These are phyloP conservation scores for Beauveria rudraprayagi DNA, from an alignment of 2,329 filamentous ascomycete species.

Conservation along the genomic window DNA sequence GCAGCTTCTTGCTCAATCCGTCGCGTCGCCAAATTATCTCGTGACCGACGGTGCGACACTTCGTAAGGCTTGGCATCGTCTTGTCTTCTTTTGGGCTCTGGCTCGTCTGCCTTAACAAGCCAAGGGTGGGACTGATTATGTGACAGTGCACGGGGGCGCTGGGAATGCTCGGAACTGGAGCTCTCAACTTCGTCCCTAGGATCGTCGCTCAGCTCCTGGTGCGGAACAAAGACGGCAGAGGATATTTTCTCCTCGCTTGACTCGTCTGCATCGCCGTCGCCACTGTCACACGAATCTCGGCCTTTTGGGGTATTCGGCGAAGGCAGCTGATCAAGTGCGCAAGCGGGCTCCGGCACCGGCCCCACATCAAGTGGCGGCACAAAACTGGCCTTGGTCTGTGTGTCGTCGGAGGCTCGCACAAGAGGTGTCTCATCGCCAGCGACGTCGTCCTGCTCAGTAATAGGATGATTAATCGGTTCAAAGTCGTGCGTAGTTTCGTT, in stretches of 20 bases:
- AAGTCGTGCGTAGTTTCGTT: constrained; percentile 15
- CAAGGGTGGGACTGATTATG: constrained; percentile 38
- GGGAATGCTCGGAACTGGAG: constrained; percentile 34
- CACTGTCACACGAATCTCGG: constrained; percentile 30
- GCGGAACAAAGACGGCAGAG: constrained; percentile 75
- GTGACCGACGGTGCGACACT: constrained; percentile 6
- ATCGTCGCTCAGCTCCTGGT: constrained; percentile 47
- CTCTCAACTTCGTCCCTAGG: constrained; percentile 24
- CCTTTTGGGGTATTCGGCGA: constrained; percentile 32
- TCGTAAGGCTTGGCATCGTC: constrained; percentile 17
- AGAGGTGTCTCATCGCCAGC: constrained; percentile 8
- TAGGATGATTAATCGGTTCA: constrained; percentile 1
- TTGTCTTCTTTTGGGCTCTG: constrained; percentile 26
- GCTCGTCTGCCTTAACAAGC: constrained; percentile 51
- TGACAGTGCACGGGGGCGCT: constrained; percentile 36
- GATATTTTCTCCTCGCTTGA: constrained; percentile 80
- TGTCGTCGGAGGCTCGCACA: constrained; percentile 13
- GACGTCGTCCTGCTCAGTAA: not conserved
- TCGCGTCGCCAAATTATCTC: constrained; percentile 3
- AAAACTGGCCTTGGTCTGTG: not conserved
- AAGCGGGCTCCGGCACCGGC: not conserved
- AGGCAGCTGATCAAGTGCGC: constrained; percentile 12
- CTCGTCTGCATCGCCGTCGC: constrained; percentile 41
- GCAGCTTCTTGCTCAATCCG: constrained; percentile 11
- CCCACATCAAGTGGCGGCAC: constrained; percentile 10